Evolutionary conservation across 768 basidiomycete species (phyloP).

Genomic region (Gyrodon lividus): DNA sequence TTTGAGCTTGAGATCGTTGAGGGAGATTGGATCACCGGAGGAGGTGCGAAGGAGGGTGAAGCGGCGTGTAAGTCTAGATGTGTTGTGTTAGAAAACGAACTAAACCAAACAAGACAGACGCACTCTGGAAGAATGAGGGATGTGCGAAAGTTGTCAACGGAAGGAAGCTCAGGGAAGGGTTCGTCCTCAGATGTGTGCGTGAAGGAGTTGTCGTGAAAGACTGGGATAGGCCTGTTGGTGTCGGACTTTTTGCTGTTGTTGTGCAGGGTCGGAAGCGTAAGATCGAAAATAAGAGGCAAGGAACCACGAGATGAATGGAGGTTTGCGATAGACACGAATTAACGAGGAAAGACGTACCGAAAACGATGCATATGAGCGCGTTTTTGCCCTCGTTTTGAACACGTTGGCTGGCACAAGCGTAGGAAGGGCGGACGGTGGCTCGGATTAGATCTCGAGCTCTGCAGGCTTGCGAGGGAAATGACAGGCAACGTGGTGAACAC

Average conservation of each 20-base stretch:
- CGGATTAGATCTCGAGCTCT: constrained; percentile 31
- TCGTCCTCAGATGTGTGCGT: constrained; percentile 37
- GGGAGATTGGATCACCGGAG: constrained; percentile 60
- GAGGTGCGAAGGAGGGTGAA: constrained; percentile 77
- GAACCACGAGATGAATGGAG: constrained; percentile 22
- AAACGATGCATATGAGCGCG: constrained; percentile 67
- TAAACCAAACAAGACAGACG: constrained; percentile 32
- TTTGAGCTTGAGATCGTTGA: constrained; percentile 62
- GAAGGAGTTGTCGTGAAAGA: constrained; percentile 33
- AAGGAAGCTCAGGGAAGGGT: constrained; percentile 57
- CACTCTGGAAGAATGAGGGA: constrained; percentile 85
- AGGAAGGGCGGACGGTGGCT: constrained; percentile 28
- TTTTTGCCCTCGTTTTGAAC: constrained; percentile 58
- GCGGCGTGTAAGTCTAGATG: constrained; percentile 69
- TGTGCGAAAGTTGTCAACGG: constrained; percentile 77
- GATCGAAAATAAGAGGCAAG: constrained; percentile 19
- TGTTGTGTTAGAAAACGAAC: constrained; percentile 12
- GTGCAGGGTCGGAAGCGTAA: constrained; percentile 24
- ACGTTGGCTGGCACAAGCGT: constrained; percentile 50
- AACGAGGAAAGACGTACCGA: constrained; percentile 56
- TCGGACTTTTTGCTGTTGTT: constrained; percentile 74
- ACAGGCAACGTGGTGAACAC: constrained; percentile 76
- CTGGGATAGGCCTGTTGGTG: constrained; percentile 47
- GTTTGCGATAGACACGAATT: constrained; percentile 25
- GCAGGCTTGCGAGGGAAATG: constrained; percentile 30